Percentiles rank a stretch among this genome's conserved stretches.
These are phyloP conservation scores for Lipomyces sp. DNA, from an alignment of 805 yeast genomes.

Conservation along the genomic window DNA sequence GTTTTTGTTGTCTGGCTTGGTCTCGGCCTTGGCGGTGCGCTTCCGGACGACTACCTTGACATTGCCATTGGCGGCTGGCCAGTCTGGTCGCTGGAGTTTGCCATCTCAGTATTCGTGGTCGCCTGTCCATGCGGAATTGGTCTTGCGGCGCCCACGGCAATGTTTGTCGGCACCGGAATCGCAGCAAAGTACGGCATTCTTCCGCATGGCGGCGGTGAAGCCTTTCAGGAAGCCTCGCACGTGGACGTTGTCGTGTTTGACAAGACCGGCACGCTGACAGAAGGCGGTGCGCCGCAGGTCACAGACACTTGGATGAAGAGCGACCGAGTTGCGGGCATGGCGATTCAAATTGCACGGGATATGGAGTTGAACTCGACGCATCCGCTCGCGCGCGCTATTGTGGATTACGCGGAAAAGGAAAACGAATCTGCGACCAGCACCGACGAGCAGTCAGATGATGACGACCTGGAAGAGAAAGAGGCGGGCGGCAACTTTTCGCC, in stretches of 20 bases:
- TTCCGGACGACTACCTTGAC: constrained; percentile 57
- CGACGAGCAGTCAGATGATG: constrained; percentile 1
- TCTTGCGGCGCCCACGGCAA: constrained; percentile 78
- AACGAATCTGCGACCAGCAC: background rate
- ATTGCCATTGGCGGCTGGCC: constrained; percentile 71
- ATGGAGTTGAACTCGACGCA: constrained; percentile 64
- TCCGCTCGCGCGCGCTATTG: constrained; percentile 63
- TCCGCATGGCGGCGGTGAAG: constrained; percentile 78
- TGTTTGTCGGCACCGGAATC: constrained; percentile 73
- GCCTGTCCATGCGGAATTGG: constrained; percentile 89
- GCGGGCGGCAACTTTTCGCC: no score
- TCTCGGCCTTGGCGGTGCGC: constrained; percentile 51
- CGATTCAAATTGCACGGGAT: constrained; percentile 53
- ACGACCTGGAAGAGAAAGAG: background rate
- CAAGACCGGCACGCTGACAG: constrained; percentile 74
- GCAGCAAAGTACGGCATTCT: constrained; percentile 75
- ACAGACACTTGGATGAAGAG: constrained; percentile 45
- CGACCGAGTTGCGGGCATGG: constrained; percentile 31
- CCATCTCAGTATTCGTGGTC: constrained; percentile 74
- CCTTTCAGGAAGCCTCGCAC: constrained; percentile 71
- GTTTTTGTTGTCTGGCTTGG: constrained; percentile 71
- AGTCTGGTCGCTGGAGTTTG: constrained; percentile 73
- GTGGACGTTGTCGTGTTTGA: constrained; percentile 68
- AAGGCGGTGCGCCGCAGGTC: constrained; percentile 56
- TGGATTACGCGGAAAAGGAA: constrained; percentile 40